Evolutionary conservation across 805 yeast genomes (phyloP), one percentile per base, ranked within the genome.

Genomic region (Wickerhamiella nectarea): DNA sequence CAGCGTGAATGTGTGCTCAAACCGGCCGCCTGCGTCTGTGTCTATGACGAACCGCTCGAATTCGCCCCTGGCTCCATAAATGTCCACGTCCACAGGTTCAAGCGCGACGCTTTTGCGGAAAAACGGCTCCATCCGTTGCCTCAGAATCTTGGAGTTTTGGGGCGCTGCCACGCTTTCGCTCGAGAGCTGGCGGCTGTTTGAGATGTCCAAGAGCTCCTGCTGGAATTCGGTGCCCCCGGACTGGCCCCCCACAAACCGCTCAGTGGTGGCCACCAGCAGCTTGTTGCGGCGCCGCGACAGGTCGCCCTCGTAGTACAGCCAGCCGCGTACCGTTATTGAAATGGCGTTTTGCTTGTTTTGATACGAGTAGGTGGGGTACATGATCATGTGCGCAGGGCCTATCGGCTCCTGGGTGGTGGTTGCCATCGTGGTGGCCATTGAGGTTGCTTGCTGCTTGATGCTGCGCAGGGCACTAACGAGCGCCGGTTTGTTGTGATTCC

Each of bases 271-370:
- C 8, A 47, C 36, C 47, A 87, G 65, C 36, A 87, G 58, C 46
- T 78, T 65, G 59, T 85, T 84, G 15, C 47, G 39, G 54, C 80
- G 84, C 34, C 93, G 66, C 24, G 73, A 71, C 67, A 76, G 71
- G 7, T 71, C 65, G 1, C 93, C 93, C 0, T 86, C 84, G 34
- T 81, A 68, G 43, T 55, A 70, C 21, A 80, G 63, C 71, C 81
- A 74, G 6, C 95, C 95, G 36, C 82, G 69, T 2, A 87, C 74
- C 4, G 46, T 38, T 17, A 43, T 35, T 3, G 33, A 31, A 24
- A 36, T 33, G 12, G 44, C 36, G 2, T 47, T 47, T 18, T 46
- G 52, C 24, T 24, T 45, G 10, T 41, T 38, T 10, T 19, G 21
- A 22, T 40, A 42, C 11, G 37, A 33, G 34, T 46, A 46, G 2